phyloP scores from a whole-genome alignment of 2,329 filamentous ascomycete species.

The Amylocarpus encephaloides region DNA sequence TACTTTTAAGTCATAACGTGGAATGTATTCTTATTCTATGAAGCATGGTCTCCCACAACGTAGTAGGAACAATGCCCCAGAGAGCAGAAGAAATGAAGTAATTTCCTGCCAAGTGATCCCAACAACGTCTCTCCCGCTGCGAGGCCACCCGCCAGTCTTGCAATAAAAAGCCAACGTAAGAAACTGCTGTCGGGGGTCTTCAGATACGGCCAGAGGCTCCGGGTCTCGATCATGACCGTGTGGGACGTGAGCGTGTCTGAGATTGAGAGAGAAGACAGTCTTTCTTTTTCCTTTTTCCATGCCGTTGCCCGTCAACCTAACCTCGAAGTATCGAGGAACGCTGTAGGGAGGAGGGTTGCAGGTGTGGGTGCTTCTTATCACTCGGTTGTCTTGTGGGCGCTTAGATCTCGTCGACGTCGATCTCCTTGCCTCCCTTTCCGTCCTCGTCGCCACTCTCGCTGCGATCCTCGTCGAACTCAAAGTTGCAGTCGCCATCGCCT shows the following conservation, averaged over 20 bases:
- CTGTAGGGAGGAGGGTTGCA: background rate
- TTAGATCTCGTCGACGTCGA: constrained; percentile 96
- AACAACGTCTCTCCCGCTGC: constrained; percentile 47
- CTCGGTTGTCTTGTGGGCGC: constrained; percentile 6
- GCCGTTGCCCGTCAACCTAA: background rate
- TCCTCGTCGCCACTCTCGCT: constrained; percentile 52
- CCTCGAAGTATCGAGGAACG: background rate
- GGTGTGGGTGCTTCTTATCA: background rate
- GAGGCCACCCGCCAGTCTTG: constrained; percentile 23
- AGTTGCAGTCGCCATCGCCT: constrained; percentile 91
- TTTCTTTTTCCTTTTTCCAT: constrained; percentile 32
- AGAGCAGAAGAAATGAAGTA: constrained; percentile 13
- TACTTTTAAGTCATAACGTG: constrained; percentile 7
- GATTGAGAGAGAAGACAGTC: constrained; percentile 63
- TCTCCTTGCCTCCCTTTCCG: constrained; percentile 65
- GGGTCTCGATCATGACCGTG: constrained; percentile 22
- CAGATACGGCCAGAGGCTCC: constrained; percentile 1
- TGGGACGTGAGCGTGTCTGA: constrained; percentile 16
- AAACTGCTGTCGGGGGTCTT: constrained; percentile 34
- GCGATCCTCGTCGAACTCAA: constrained; percentile 96
- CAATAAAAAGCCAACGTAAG: constrained; percentile 16
- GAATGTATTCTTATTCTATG: constrained; percentile 22
- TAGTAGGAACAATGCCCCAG: background rate
- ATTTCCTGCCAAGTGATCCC: constrained; percentile 21
- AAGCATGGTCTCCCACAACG: constrained; percentile 7